Evolutionary conservation across 805 yeast species (phyloP).

Genomic region (Metschnikowia gruessii): DNA sequence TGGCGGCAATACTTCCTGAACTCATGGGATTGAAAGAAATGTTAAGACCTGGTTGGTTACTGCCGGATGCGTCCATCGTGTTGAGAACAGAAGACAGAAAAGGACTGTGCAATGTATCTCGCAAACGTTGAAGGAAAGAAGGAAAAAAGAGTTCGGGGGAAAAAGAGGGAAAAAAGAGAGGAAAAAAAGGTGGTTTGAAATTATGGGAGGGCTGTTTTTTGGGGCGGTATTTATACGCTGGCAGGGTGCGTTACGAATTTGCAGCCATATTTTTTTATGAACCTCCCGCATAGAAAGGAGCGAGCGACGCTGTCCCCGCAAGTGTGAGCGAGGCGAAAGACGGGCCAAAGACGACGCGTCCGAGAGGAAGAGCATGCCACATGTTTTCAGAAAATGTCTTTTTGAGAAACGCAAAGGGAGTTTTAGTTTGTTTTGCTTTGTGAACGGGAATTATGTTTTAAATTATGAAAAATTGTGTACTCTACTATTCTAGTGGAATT

Average conservation of each 20-base stretch:
- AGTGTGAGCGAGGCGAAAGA: constrained; percentile 1
- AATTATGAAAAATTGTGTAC: no score
- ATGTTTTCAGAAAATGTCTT: not conserved
- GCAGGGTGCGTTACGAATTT: constrained; percentile 13
- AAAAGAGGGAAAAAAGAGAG: not conserved
- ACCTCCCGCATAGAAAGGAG: constrained; percentile 8
- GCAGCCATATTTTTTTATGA: constrained; percentile 13
- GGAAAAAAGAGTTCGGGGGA: not conserved
- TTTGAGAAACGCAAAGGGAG: no score
- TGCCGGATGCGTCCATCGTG: constrained; percentile 9
- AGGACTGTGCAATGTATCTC: not conserved
- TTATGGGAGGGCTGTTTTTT: not conserved
- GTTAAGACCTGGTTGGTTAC: constrained; percentile 17
- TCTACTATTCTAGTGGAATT: no score
- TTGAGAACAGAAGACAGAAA: not conserved
- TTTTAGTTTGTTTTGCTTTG: no score
- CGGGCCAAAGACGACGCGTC: not conserved
- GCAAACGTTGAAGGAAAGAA: not conserved
- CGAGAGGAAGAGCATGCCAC: not conserved
- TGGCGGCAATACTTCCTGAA: constrained; percentile 19
- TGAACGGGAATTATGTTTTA: no score
- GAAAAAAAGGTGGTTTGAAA: not conserved
- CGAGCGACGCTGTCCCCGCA: not conserved
- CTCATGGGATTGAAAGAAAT: constrained; percentile 16
- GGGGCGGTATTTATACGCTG: constrained; percentile 13